Evolutionary conservation across 129 eudicot genomes (phyloP).

Genomic region (Chrysanthemum seticuspe): DNA sequence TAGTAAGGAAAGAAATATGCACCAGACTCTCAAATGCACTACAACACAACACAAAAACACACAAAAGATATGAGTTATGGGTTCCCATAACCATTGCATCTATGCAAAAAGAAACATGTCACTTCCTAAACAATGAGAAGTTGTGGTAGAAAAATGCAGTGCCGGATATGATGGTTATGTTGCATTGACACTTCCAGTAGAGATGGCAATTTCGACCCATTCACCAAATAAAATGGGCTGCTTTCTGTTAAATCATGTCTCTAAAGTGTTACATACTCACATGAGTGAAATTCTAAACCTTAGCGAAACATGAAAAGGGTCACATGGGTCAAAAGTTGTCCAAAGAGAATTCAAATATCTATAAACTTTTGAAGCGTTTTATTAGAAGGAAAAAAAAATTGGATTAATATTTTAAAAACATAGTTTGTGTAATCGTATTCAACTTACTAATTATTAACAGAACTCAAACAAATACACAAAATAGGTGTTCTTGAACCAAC

Average conservation of each 20-base stretch:
- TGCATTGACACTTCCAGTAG: neutral
- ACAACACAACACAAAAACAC: neutral
- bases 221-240: neutral
- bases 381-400: neutral
- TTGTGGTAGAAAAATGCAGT: neutral
- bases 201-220: neutral
- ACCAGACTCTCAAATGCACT: neutral
- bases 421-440: constrained; percentile 10
- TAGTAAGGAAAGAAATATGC: neutral
- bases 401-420: neutral
- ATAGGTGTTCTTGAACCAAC: constrained; percentile 1
- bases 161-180: neutral
- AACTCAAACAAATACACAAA: neutral
- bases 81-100: neutral
- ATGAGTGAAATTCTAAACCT: neutral
- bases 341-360: neutral
- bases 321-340: neutral
- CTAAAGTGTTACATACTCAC: neutral
- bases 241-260: neutral
- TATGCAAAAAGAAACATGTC: neutral
- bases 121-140: neutral
- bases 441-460: neutral
- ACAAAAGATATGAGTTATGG: neutral
- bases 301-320: neutral
- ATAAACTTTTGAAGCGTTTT: neutral